Evolutionary conservation across 1,284 basidiomycete genomes (phyloP), one percentile per base, ranked within the genome.

Genomic region (Abortiporus biennis): DNA sequence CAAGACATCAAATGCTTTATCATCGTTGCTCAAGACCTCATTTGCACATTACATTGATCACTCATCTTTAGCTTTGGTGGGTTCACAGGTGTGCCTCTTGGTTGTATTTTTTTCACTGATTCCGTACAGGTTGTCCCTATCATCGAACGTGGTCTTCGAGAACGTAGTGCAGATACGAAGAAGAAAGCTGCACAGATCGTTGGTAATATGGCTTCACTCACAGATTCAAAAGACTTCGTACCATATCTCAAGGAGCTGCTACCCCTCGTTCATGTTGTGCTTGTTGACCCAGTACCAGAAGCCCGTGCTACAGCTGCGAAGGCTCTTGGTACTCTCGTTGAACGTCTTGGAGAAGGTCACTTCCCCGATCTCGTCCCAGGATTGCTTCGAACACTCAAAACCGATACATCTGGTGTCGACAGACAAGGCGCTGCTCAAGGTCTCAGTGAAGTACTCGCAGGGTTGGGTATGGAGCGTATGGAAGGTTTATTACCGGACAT

Each of bases 41-140:
- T 99, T 99, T 66, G 90, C 93, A 66, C 96, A 99, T 61, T 98
- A 97, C 58, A 95, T 99, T 53, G 96, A 99, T 55, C 90, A 94
- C 38, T 96, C 96, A 0, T 99, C 96, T 2, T 71, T 99, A n/a
- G 96, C 96, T 15, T 68, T 99, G 54, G 91, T 92, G 47, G n/a
- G 27, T 29, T 9, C 27, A n/a, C 54, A 79, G 64, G 19, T 40
- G 46, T 6, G 36, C 41, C 11, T 16, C 15, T 29, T 29, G 20
- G 12, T 36, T 29, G 11, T 34, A 12, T 49, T 1, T 45, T 58
- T 37, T 53, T 36, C 38, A 45, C 6, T 16, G 20, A 34, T 9
- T 25, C 16, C 17, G 36, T 16, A 3, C 42, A 92, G 89, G 84
- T 99, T 43, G 82, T 99, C 48, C 96, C 96, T 2, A 96, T 99